Percentiles rank a stretch among this genome's conserved stretches.
Conservation (phyloP, 371 early-diverging fungal species). For the Zancudomyces culisetae region DNA sequence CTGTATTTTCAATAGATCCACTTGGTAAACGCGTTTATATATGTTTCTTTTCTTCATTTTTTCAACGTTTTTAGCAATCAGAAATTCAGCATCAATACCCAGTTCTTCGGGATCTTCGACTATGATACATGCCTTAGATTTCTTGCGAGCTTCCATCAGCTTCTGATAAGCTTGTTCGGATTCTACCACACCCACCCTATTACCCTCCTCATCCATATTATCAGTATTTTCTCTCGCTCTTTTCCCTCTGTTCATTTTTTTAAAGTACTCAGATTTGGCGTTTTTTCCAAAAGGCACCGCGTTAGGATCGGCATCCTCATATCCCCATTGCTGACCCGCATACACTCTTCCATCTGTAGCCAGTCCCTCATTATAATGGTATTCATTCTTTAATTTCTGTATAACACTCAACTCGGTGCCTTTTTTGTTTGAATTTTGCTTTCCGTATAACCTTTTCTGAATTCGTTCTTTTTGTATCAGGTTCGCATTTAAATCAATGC, state of each 20-base stretch:
- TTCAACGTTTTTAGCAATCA: neutral
- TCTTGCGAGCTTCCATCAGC: neutral
- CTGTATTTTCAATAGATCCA: too few relatives aligned
- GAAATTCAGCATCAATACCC: neutral
- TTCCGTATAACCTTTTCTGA: too few relatives aligned
- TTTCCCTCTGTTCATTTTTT: neutral
- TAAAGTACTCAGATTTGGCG: neutral
- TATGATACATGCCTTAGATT: too few relatives aligned
- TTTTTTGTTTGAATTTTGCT: too few relatives aligned
- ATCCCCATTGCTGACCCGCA: conserved; percentile 2
- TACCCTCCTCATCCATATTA: neutral
- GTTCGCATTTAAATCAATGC: too few relatives aligned
- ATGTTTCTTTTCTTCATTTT: neutral
- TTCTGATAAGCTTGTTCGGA: neutral
- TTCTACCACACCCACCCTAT: conserved; percentile 1
- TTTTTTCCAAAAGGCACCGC: conserved; percentile 3
- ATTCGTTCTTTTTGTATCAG: too few relatives aligned
- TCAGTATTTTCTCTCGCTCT: neutral
- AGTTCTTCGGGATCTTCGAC: neutral
- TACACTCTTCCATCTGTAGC: conserved; percentile 1
- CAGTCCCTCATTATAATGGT: neutral
- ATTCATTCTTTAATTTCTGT: too few relatives aligned
- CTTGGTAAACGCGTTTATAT: neutral
- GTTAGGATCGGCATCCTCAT: conserved; percentile 5
- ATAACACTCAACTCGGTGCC: too few relatives aligned